Conservation (phyloP, 768 basidiomycete genomes). For the Panellus pusillus region DNA sequence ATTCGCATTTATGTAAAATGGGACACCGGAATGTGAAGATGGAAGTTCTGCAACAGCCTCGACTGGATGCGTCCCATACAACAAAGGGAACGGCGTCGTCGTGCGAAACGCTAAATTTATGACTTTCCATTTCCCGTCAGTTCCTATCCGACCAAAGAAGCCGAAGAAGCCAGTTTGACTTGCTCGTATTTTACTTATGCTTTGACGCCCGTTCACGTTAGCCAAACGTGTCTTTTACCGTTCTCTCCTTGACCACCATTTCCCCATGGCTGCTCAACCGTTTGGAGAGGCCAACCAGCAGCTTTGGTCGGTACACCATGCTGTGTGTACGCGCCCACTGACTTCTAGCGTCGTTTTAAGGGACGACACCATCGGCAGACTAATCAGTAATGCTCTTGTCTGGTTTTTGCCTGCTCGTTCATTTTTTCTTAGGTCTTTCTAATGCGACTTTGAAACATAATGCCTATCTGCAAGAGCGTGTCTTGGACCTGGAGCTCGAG, state of each 20-base stretch:
- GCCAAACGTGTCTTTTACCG: slow-evolving; percentile 30
- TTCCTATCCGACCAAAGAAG: slow-evolving; percentile 54
- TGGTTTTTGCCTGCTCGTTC: neutral
- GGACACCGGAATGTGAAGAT: neutral
- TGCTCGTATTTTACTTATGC: slow-evolving; percentile 28
- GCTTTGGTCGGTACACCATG: slow-evolving; percentile 51
- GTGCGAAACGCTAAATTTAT: slow-evolving; percentile 42
- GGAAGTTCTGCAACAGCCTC: no score
- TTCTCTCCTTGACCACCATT: slow-evolving; percentile 30
- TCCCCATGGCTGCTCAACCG: slow-evolving; percentile 57
- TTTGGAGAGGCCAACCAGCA: slow-evolving; percentile 56
- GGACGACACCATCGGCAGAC: slow-evolving; percentile 65
- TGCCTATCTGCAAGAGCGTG: slow-evolving; percentile 59
- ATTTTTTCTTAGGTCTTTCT: slow-evolving; percentile 52
- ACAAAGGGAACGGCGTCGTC: slow-evolving; percentile 25
- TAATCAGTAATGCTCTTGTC: slow-evolving; percentile 49
- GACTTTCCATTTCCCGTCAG: slow-evolving; percentile 44
- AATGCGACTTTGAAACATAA: slow-evolving; percentile 63
- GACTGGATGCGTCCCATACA: neutral
- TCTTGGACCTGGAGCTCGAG: slow-evolving; percentile 70
- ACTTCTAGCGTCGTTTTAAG: slow-evolving; percentile 33
- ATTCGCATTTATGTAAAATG: slow-evolving; percentile 1
- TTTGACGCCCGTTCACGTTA: slow-evolving; percentile 43
- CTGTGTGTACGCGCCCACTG: slow-evolving; percentile 8
- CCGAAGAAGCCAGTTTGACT: slow-evolving; percentile 45